phyloP scores from a whole-genome alignment of 2,329 filamentous ascomycete genomes.

The Xylariaceae sp. region DNA sequence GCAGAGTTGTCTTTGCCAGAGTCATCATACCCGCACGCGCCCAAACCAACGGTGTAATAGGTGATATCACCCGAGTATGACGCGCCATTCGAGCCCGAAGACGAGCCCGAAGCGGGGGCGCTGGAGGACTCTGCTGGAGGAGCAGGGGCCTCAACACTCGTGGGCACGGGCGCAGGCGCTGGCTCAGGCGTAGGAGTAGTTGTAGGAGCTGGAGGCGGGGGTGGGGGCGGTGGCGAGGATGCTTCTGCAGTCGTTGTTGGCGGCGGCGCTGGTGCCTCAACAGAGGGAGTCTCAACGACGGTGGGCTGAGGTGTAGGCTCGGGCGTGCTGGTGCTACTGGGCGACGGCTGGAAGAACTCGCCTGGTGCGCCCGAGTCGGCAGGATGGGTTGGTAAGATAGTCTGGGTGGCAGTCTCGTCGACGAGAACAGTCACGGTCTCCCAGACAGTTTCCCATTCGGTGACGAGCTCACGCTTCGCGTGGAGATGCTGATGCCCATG shows the following conservation, averaged over 20 bases:
- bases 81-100: slow-evolving; percentile 42
- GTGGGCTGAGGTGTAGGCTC: slow-evolving; percentile 31
- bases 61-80: slow-evolving; percentile 70
- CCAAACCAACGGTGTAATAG: slow-evolving; percentile 73
- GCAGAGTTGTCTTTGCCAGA: slow-evolving; percentile 59
- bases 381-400: slow-evolving; percentile 44
- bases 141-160: neutral
- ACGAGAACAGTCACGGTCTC: slow-evolving; percentile 60
- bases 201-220: slow-evolving; percentile 19
- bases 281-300: slow-evolving; percentile 18
- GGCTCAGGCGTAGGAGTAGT: slow-evolving; percentile 15
- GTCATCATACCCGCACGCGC: slow-evolving; percentile 71
- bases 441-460: slow-evolving; percentile 54
- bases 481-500: slow-evolving; percentile 48
- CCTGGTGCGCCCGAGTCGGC: slow-evolving; percentile 30
- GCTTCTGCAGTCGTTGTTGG: slow-evolving; percentile 16
- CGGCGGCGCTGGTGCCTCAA: slow-evolving; percentile 12
- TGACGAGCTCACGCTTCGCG: slow-evolving; percentile 54
- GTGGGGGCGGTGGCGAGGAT: neutral
- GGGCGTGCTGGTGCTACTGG: slow-evolving; percentile 25
- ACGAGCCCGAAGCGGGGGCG: slow-evolving; percentile 36
- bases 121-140: neutral
- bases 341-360: slow-evolving; percentile 46
- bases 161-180: neutral
- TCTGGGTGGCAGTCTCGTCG: slow-evolving; percentile 56